Conservation (phyloP, 2,329 filamentous ascomycete genomes). For the Aureobasidium sp. region DNA sequence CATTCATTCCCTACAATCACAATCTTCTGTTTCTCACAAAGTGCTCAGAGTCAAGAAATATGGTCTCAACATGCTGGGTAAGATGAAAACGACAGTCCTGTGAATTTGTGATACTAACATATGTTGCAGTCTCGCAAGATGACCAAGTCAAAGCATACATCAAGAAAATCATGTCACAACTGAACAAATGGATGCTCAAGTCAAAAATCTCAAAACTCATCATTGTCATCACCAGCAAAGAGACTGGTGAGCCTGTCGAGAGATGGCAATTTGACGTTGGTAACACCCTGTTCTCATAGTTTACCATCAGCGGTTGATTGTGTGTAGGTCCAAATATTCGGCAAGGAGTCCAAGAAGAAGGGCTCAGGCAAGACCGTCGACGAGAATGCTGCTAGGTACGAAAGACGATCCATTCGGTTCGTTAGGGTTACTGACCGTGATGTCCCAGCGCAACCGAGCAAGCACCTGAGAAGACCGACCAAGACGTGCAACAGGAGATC, state of each 20-base stretch:
- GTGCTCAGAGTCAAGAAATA: slow-evolving; percentile 80
- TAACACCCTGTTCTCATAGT: slow-evolving; percentile 9
- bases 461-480: slow-evolving; percentile 68
- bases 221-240: slow-evolving; percentile 92
- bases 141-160: slow-evolving; percentile 99
- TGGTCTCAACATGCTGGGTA: slow-evolving; percentile 92
- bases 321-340: slow-evolving; percentile 50
- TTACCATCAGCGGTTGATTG: slow-evolving; percentile 23
- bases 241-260: slow-evolving; percentile 92
- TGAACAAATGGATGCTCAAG: slow-evolving; percentile 95
- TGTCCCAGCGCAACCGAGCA: background rate
- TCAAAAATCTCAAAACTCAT: slow-evolving; percentile 97
- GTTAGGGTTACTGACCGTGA: background rate
- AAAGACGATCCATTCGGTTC: background rate
- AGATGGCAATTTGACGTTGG: slow-evolving; percentile 93
- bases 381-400: slow-evolving; percentile 59
- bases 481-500: slow-evolving; percentile 91
- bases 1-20: slow-evolving; percentile 13
- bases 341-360: slow-evolving; percentile 41
- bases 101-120: slow-evolving; percentile 15
- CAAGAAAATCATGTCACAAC: slow-evolving; percentile 97
- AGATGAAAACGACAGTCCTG: slow-evolving; percentile 21
- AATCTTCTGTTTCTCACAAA: slow-evolving; percentile 1
- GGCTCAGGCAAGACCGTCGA: slow-evolving; percentile 36
- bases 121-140: slow-evolving; percentile 67